These are phyloP conservation scores for Reutealis trisperma DNA, from an alignment of 345 rosid species.

Conservation along the genomic window DNA sequence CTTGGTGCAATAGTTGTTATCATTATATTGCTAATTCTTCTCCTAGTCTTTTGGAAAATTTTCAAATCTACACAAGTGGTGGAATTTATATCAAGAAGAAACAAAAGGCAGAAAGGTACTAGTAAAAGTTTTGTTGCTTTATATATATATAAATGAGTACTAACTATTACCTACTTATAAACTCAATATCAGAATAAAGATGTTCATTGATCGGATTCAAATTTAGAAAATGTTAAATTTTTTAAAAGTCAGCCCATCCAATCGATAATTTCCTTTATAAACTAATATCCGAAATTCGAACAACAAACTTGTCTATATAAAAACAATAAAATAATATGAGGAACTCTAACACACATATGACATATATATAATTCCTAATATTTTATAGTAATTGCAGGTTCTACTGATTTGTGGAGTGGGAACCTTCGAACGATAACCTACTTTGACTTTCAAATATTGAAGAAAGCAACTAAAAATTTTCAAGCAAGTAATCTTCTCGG, in stretches of 20 bases:
- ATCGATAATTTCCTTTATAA: too few species aligned
- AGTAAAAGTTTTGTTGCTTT: constrained; percentile 6
- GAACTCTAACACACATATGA: too few species aligned
- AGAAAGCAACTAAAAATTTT: constrained; percentile 65
- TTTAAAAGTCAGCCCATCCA: too few species aligned
- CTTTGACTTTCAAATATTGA: constrained; percentile 53
- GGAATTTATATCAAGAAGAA: constrained; percentile 11
- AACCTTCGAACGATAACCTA: constrained; percentile 44
- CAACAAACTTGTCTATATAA: too few species aligned
- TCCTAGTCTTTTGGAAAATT: constrained; percentile 31
- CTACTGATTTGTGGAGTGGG: constrained; percentile 44
- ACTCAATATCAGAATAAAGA: too few species aligned
- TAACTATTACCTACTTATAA: too few species aligned
- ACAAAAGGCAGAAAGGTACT: constrained; percentile 23
- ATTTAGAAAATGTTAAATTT: too few species aligned
- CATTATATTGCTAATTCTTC: constrained; percentile 31
- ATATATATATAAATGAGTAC: too few species aligned
- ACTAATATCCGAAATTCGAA: too few species aligned
- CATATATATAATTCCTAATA: too few species aligned
- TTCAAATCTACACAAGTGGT: constrained; percentile 21
- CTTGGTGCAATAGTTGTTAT: constrained; percentile 36
- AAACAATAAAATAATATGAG: too few species aligned
- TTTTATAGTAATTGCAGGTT: constrained; percentile 22
- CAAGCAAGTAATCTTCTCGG: constrained; percentile 55
- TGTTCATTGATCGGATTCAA: too few species aligned